A percentile compares a stretch with the other conserved stretches of the same genome.
Conservation (phyloP, 768 basidiomycete species). For the Stropharia rugosoannulata region DNA sequence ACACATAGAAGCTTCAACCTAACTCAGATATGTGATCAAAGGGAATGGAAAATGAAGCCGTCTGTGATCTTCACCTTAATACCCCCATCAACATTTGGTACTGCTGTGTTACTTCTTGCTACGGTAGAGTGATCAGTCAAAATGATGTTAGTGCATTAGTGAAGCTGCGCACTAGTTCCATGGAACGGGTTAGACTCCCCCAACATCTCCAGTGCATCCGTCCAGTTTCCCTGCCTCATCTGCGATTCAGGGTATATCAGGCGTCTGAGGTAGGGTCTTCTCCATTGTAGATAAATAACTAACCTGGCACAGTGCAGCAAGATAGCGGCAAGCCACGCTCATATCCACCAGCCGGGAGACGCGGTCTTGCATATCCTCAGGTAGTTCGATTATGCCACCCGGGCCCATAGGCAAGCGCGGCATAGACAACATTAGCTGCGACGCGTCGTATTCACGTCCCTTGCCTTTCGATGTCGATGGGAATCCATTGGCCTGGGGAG, state of each 20-base stretch:
- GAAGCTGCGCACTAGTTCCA: slow-evolving; percentile 49
- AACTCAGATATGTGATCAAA: slow-evolving; percentile 6
- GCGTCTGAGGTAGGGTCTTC: neutral
- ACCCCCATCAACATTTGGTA: slow-evolving; percentile 86
- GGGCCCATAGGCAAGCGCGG: slow-evolving; percentile 71
- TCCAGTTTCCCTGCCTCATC: slow-evolving; percentile 90
- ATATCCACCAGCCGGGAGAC: slow-evolving; percentile 86
- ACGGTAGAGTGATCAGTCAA: slow-evolving; percentile 7
- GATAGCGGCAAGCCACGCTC: slow-evolving; percentile 93
- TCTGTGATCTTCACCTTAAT: slow-evolving; percentile 66
- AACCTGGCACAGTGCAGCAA: slow-evolving; percentile 94
- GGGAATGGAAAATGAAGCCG: neutral
- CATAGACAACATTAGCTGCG: slow-evolving; percentile 32
- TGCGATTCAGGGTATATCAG: slow-evolving; percentile 21
- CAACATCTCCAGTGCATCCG: slow-evolving; percentile 88
- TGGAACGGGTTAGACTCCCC: slow-evolving; percentile 92
- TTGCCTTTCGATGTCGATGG: slow-evolving; percentile 55
- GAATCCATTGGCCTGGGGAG: slow-evolving; percentile 39
- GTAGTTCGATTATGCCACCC: slow-evolving; percentile 68
- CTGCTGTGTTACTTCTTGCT: slow-evolving; percentile 67
- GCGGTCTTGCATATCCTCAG: slow-evolving; percentile 60
- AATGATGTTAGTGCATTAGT: neutral
- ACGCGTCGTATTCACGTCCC: slow-evolving; percentile 49
- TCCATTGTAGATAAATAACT: slow-evolving; percentile 11
- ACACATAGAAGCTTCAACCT: slow-evolving; percentile 98